Conservation (phyloP, 139 green algal species). For the Edaphochlamys debaryana region DNA sequence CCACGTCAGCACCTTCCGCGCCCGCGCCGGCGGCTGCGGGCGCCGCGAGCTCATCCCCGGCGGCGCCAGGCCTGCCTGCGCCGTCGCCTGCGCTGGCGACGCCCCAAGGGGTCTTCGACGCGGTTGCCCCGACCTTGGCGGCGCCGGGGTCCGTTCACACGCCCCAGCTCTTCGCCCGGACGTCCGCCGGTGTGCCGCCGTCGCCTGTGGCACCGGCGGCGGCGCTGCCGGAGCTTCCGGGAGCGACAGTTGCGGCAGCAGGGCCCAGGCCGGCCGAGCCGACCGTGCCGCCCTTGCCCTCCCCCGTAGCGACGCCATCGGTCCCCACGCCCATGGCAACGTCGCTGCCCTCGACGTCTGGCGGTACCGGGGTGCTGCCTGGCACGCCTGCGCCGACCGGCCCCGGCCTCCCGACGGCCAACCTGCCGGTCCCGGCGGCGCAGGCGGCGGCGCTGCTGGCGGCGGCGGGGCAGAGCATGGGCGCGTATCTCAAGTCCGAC, state of each 20-base stretch:
- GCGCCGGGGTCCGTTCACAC: background rate
- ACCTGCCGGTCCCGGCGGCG: background rate
- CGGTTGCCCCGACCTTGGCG: background rate
- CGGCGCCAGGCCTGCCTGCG: background rate
- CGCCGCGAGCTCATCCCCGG: no score
- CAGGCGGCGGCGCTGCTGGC: slow-evolving; percentile 5
- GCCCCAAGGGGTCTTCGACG: background rate
- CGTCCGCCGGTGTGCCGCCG: background rate
- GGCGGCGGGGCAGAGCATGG: background rate
- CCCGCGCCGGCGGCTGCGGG: no score
- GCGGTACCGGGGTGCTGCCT: no score
- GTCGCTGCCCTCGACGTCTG: no score
- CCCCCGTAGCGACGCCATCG: no score
- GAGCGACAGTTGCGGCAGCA: background rate
- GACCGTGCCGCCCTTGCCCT: no score
- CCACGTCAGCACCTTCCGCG: no score
- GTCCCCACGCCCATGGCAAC: no score
- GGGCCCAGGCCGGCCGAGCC: background rate
- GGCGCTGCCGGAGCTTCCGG: background rate
- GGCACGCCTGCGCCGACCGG: no score
- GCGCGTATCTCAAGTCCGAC: background rate
- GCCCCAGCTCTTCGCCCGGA: slow-evolving; percentile 6
- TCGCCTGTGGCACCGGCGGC: background rate
- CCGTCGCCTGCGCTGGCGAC: background rate
- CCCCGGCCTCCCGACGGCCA: background rate